Evolutionary conservation across 768 basidiomycete genomes (phyloP), one percentile per base, ranked within the genome.

Genomic region (Rhizopogon vesiculosus): DNA sequence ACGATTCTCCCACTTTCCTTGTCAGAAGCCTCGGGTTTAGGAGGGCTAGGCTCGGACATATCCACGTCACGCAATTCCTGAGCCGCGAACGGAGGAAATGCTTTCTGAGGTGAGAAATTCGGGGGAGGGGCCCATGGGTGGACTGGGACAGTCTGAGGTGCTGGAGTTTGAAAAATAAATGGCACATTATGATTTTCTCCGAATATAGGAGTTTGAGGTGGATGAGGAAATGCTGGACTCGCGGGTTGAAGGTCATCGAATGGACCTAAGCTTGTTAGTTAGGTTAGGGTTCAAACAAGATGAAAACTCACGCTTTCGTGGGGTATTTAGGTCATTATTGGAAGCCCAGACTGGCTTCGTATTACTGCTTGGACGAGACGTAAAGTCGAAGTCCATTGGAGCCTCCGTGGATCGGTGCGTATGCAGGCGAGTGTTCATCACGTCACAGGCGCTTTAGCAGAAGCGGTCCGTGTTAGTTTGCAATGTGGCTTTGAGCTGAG

Each of bases 311-410:
- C 88, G 85, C 80, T 91, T 91, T 64, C 78, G 76, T 35, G 85
- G 80, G 25, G 83, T 80, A 62, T 69, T 76, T n/a, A 75, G 65
- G 48, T 81, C 78, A 25, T 82, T 78, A 19, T 59, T 54, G 22
- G 64, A 55, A 16, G 78, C 80, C 88, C 87, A 89, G 2, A 77
- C 81, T 2, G 85, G 82, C 64, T 75, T 82, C 54, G 76, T 71
- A 39, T 70, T 66, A 53, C 66, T 75, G 58, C 67, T 79, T 15
- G 81, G 78, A 25, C 89, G 79, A 61, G 84, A 83, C 8, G 90
- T 92, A 75, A 86, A 92, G 67, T 92, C 84, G 70, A 85, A 93
- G 70, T 93, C 91, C 91, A 93, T 93, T 4, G 91, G 91, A 3
- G 86, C 88, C 66, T 92, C 91, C 48, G 76, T 89, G 12, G 86